Percentiles rank a stretch among this genome's conserved stretches.
These are phyloP conservation scores for Allium sativum DNA, from an alignment of 106 monocot species.

Conservation along the genomic window DNA sequence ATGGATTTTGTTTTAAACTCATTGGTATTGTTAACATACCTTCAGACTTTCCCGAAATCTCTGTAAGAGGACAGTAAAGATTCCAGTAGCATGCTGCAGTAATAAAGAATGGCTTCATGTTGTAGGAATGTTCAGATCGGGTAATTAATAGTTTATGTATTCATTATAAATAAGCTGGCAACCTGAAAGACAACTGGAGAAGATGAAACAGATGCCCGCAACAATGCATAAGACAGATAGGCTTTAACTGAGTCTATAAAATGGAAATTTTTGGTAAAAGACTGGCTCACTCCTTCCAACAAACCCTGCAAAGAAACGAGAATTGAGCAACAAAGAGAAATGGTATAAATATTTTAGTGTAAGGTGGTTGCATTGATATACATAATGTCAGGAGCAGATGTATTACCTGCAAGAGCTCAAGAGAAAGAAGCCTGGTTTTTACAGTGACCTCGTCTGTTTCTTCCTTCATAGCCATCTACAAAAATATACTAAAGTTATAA, in stretches of 20 bases:
- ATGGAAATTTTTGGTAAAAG: constrained; percentile 92
- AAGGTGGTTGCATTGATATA: constrained; percentile 5
- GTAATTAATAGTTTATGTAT: not conserved
- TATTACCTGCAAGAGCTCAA: constrained; percentile 90
- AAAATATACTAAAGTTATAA: constrained; percentile 7
- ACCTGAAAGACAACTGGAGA: constrained; percentile 90
- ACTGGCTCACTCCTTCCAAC: constrained; percentile 81
- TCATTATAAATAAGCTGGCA: not conserved
- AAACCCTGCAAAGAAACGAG: constrained; percentile 44
- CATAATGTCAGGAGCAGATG: not conserved
- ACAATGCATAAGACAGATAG: constrained; percentile 89
- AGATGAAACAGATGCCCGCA: constrained; percentile 88
- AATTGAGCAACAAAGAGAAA: not conserved
- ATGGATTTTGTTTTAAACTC: not conserved
- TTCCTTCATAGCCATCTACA: constrained; percentile 99
- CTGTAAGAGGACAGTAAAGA: constrained; percentile 84
- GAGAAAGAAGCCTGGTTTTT: constrained; percentile 90
- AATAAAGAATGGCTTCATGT: not conserved
- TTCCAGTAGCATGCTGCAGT: constrained; percentile 75
- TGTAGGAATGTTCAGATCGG: not conserved
- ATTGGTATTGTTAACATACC: constrained; percentile 23
- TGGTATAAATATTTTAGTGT: not conserved
- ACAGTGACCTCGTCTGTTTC: constrained; percentile 81
- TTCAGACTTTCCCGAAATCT: constrained; percentile 98
- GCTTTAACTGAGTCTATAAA: constrained; percentile 98